Evolutionary conservation across 352 stramenopile species (phyloP), one percentile per base, ranked within the genome.

Genomic region (Phytophthora aleatoria): DNA sequence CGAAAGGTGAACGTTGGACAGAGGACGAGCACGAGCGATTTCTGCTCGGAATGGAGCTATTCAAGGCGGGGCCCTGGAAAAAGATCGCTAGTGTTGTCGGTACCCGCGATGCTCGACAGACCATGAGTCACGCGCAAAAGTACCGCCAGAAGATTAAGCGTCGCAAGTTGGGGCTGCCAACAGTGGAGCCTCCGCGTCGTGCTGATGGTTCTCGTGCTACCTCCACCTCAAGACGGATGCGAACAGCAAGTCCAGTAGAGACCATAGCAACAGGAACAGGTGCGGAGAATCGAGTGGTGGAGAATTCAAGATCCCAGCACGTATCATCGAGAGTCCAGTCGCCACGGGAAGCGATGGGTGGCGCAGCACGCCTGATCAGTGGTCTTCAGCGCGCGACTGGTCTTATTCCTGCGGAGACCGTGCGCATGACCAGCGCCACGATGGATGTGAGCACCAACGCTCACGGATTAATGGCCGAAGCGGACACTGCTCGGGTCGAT

Each of bases 81-180:
- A 57, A 68, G 27, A 83, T 88, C 51, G 72, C 79, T 7, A 57
- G 52, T 28, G 70, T 74, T 33, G 76, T 88, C 0, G 69, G 79
- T 41, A 85, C 78, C 0, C 71, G 74, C 13, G 79, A 80, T n/a
- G 58, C 71, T 6, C 66, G 76, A 6, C 79, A 84, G 55, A 85
- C 73, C 8, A 84, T 86, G 76, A 81, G 73, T n/a, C 76, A 87
- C 38, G 76, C 73, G 5, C 78, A 87, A 33, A 87, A 87, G 52
- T 83, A 83, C 61, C 71, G 78, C 5, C 73, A 87, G 50, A 76
- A 77, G 56, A 83, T 87, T 41, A 66, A 68, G 16, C 77, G 77
- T 49, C 66, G 62, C 44, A 72, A 76, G n/a, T 48, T 61, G 16
- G 60, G 47, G 48, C 35, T 59, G 10, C 64, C 50, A 3, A 51